phyloP scores from a whole-genome alignment of 257 asterid species.

The Nicotiana paniculata region DNA sequence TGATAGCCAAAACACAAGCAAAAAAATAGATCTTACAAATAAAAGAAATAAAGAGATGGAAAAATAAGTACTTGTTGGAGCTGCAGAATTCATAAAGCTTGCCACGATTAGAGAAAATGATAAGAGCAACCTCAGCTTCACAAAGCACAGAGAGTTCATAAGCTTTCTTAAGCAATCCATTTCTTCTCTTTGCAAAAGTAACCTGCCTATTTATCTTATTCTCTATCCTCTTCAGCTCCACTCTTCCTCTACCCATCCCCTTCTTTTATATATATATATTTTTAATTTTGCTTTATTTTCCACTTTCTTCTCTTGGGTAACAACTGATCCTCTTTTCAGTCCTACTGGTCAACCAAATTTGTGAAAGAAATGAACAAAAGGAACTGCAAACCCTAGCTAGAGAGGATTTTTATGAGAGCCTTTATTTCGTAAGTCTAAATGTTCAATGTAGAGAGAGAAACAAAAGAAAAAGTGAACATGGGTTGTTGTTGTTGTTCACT shows the following conservation, averaged over 20 bases:
- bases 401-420: not conserved
- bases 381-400: constrained; percentile 22
- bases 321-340: not conserved
- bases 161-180: constrained; percentile 76
- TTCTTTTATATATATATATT: not conserved
- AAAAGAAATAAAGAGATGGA: not conserved
- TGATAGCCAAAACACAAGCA: not conserved
- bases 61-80: constrained; percentile 47
- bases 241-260: constrained; percentile 83
- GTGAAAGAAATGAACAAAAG: constrained; percentile 5
- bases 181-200: constrained; percentile 82
- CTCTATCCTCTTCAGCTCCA: constrained; percentile 85
- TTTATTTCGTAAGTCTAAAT: not conserved
- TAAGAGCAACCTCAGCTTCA: constrained; percentile 80
- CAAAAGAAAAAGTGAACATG: not conserved
- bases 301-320: constrained; percentile 12
- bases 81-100: constrained; percentile 92
- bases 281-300: not conserved
- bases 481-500: not conserved
- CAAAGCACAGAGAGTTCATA: constrained; percentile 78
- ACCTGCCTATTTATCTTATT: constrained; percentile 88
- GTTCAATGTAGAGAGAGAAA: not conserved
- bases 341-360: not conserved
- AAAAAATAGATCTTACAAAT: not conserved
- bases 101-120: constrained; percentile 87